Evolutionary conservation across 2,329 filamentous ascomycete genomes (phyloP), one percentile per base, ranked within the genome.

Genomic region (Sporothrix pallida): DNA sequence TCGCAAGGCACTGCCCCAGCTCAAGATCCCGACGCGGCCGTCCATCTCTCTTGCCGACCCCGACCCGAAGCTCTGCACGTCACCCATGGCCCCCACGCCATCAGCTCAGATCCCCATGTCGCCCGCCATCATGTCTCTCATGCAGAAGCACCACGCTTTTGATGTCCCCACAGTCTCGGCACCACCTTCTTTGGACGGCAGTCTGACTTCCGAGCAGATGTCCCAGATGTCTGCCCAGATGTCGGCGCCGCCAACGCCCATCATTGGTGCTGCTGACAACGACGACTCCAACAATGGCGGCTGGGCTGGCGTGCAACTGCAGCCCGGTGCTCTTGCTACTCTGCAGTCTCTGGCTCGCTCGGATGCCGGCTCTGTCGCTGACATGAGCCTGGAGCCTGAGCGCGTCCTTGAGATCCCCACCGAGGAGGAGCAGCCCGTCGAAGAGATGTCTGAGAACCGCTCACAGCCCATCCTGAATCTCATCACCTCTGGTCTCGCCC

Each of bases 121-220:
- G 4, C 92, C 93, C 3, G 90, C 89, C 20, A 89, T 92, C 73
- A 86, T 95, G 77, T 90, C 90, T 12, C 91, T 93, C 79, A 89
- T 97, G 80, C 87, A 87, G 70, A 82, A 85, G 74, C 88, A 89
- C 77, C 88, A 89, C 74, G 79, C 89, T 42, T 87, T 90, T 26
- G 87, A 89, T 67, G 86, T 95, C 3, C 94, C 94, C 1, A 91
- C 89, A 50, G 88, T 90, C 44, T 95, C 93, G 72, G 92, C 93
- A 6, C 92, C 95, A 4, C 95, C 95, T 3, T 98, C 95, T 4
- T 86, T 97, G 3, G 95, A 97, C 83, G 95, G 94, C 26, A 97
- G 94, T 82, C 84, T 96, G 78, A 92, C 90, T 9, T 97, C 95
- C 1, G 95, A 98, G 79, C 94, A 97, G 80, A 88, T 97, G 81